Evolutionary conservation across 2,329 filamentous ascomycete species (phyloP).

Genomic region (Scortechinia acanthostroma): DNA sequence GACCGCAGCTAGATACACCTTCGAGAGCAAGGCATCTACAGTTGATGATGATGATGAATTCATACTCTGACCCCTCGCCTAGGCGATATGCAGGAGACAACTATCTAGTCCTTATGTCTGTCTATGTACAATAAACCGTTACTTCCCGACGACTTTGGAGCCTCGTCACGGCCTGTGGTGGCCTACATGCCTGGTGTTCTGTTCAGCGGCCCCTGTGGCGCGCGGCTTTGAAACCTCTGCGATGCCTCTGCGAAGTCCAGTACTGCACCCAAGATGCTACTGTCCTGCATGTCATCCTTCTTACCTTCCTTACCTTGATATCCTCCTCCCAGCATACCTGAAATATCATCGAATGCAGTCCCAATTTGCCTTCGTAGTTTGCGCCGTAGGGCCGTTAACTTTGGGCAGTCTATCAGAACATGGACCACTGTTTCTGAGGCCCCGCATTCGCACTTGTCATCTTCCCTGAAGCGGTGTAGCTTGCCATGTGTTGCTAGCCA

Average conservation of each 20-base stretch:
- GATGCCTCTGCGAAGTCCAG: slow-evolving; percentile 11
- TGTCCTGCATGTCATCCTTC: slow-evolving; percentile 7
- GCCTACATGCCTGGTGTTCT: slow-evolving; percentile 8
- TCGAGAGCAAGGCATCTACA: too few species aligned
- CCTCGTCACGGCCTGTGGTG: slow-evolving; percentile 11
- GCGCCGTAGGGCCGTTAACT: slow-evolving; percentile 14
- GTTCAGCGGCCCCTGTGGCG: slow-evolving; percentile 8
- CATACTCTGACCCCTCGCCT: slow-evolving; percentile 12
- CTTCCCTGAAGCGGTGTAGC: slow-evolving; percentile 9
- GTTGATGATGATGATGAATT: too few species aligned
- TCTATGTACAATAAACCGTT: slow-evolving; percentile 10
- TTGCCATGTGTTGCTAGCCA: slow-evolving; percentile 10
- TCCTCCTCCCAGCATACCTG: not conserved
- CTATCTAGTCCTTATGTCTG: slow-evolving; percentile 10
- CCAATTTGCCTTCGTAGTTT: slow-evolving; percentile 14
- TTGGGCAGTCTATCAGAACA: slow-evolving; percentile 5
- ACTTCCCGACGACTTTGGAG: slow-evolving; percentile 12
- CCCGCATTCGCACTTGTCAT: too few species aligned
- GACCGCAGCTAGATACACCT: too few species aligned
- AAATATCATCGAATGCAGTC: slow-evolving; percentile 9
- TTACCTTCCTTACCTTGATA: not conserved
- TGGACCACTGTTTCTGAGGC: too few species aligned
- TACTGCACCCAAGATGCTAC: slow-evolving; percentile 8
- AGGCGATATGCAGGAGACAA: slow-evolving; percentile 7
- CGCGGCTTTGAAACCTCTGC: slow-evolving; percentile 12